Percentiles rank a stretch among this genome's conserved stretches.
These are phyloP conservation scores for Micractinium conductrix DNA, from an alignment of 139 green algal genomes.

Conservation along the genomic window DNA sequence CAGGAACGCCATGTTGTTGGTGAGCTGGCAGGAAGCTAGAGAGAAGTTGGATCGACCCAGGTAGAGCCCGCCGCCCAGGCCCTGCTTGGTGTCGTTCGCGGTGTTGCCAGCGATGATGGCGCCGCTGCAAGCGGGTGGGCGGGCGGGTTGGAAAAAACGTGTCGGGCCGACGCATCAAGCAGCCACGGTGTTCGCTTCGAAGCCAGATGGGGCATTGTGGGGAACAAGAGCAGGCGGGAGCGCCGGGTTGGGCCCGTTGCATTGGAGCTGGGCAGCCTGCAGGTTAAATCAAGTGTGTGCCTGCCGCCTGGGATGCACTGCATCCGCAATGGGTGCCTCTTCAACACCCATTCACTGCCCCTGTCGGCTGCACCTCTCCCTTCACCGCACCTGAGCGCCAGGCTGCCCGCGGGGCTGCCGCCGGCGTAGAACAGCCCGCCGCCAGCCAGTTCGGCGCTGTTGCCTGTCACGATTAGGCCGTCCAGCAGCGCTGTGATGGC, in stretches of 20 bases:
- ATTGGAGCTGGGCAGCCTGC: too few relatives aligned
- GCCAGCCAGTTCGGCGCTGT: constrained; percentile 23
- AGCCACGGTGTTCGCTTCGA: too few relatives aligned
- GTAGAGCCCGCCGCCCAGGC: constrained; percentile 29
- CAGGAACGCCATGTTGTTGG: constrained; percentile 25
- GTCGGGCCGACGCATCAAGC: too few relatives aligned
- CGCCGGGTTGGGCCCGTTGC: not conserved
- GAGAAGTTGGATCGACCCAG: constrained; percentile 22
- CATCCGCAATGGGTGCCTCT: too few relatives aligned
- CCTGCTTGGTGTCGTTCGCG: not conserved
- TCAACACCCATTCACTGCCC: too few relatives aligned
- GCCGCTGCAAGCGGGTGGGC: not conserved
- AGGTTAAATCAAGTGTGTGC: too few relatives aligned
- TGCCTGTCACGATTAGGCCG: not conserved
- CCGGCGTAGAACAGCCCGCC: constrained; percentile 25
- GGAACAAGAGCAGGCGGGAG: not conserved
- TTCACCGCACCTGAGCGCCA: constrained; percentile 14
- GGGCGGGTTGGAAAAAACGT: too few relatives aligned
- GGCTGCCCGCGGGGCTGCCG: not conserved
- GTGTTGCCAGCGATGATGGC: not conserved
- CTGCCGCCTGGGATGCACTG: too few relatives aligned
- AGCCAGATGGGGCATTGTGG: not conserved
- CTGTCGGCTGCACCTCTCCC: too few relatives aligned
- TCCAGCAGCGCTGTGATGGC: constrained; percentile 4
- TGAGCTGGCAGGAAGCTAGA: not conserved